Percentiles rank a stretch among this genome's conserved stretches.
These are phyloP conservation scores for Zelopaecilomyces penicillatus DNA, from an alignment of 2,329 filamentous ascomycete species.

Conservation along the genomic window DNA sequence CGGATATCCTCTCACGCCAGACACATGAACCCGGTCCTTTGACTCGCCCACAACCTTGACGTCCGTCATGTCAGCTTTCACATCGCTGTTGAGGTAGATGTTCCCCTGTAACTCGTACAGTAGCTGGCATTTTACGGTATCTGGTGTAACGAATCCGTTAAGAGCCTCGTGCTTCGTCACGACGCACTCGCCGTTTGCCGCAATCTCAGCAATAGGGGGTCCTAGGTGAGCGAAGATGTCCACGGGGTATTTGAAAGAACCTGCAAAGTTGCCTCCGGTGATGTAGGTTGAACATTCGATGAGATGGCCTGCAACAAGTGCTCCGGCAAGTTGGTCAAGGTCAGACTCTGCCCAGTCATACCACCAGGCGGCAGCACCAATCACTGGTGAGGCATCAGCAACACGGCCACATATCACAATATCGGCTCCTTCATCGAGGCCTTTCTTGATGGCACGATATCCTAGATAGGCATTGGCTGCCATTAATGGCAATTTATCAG, in stretches of 20 bases:
- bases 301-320: constrained; percentile 39
- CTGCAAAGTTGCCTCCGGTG: constrained; percentile 44
- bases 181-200: constrained; percentile 33
- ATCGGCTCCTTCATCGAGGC: constrained; percentile 29
- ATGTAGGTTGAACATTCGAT: constrained; percentile 44
- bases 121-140: constrained; percentile 36
- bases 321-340: constrained; percentile 38
- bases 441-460: constrained; percentile 32
- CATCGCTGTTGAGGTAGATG: constrained; percentile 40
- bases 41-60: constrained; percentile 28
- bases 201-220: constrained; percentile 43
- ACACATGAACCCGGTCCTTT: constrained; percentile 29
- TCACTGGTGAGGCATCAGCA: constrained; percentile 38
- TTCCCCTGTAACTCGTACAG: constrained; percentile 41
- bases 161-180: constrained; percentile 39
- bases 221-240: constrained; percentile 26
- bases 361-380: constrained; percentile 45
- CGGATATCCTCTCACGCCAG: constrained; percentile 30
- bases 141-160: constrained; percentile 30
- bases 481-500: constrained; percentile 14
- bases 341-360: constrained; percentile 36
- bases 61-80: constrained; percentile 31
- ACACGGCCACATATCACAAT: constrained; percentile 36
- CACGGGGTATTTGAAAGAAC: constrained; percentile 19
- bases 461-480: constrained; percentile 42